These are phyloP conservation scores for Discostella stelligeroides DNA, from an alignment of 108 stramenopile species.

Conservation along the genomic window DNA sequence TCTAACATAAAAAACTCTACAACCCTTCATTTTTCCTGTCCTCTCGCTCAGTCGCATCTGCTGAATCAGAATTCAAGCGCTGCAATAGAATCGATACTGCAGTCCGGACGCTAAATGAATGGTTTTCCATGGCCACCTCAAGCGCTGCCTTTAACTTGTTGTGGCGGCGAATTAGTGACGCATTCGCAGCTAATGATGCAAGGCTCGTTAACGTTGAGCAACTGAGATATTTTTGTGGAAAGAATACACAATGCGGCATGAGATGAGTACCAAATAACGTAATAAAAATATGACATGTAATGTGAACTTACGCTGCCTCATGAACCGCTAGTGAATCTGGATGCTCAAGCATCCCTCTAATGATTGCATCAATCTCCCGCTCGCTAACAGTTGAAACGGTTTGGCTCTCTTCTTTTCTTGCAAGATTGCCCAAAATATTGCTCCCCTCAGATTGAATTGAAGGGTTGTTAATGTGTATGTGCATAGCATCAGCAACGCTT, in stretches of 20 bases:
- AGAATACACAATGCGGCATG: background rate
- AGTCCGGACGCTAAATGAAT: background rate
- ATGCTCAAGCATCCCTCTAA: slow-evolving; percentile 21
- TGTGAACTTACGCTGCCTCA: slow-evolving; percentile 30
- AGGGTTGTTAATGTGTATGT: slow-evolving; percentile 19
- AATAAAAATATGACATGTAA: background rate
- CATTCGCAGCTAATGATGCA: slow-evolving; percentile 7
- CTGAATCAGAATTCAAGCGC: background rate
- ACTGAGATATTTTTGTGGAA: background rate
- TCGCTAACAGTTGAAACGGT: slow-evolving; percentile 22
- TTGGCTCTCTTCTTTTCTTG: slow-evolving; percentile 23
- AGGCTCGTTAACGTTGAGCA: slow-evolving; percentile 22
- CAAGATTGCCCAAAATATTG: slow-evolving; percentile 41
- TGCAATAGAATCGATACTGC: background rate
- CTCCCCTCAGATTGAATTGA: slow-evolving; percentile 44
- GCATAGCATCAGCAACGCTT: slow-evolving; percentile 35
- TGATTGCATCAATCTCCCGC: slow-evolving; percentile 23
- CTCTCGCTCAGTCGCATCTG: background rate
- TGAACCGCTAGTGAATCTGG: slow-evolving; percentile 23
- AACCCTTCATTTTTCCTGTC: background rate
- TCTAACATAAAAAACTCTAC: too few species aligned
- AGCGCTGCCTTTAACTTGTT: background rate
- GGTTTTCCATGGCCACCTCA: background rate
- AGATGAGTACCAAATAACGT: background rate
- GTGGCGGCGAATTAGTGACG: background rate